Percentiles rank a stretch among this genome's conserved stretches.
phyloP scores from a whole-genome alignment of 2,329 filamentous ascomycete species.

The Emmonsiellopsis sp. region DNA sequence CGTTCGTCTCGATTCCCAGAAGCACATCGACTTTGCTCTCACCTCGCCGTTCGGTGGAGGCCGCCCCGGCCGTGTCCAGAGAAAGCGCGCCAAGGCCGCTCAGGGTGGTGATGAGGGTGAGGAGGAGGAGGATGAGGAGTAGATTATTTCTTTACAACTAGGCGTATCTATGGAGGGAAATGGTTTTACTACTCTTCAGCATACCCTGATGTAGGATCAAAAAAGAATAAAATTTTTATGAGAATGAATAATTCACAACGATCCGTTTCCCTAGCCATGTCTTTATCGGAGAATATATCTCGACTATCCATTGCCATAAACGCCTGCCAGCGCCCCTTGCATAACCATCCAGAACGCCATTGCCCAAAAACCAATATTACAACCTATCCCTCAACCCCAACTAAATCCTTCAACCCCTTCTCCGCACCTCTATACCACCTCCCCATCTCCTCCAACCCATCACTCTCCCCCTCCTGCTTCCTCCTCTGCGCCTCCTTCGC shows the following conservation, averaged over 20 bases:
- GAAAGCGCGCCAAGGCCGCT: slow-evolving; percentile 98
- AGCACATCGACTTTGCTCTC: slow-evolving; percentile 99
- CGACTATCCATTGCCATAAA: neutral
- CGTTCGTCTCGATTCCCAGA: slow-evolving; percentile 99
- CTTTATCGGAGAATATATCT: no score
- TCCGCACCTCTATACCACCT: slow-evolving; percentile 37
- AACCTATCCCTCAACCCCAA: slow-evolving; percentile 20
- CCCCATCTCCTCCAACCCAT: slow-evolving; percentile 37
- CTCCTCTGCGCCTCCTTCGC: slow-evolving; percentile 37
- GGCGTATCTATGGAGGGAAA: neutral
- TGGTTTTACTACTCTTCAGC: slow-evolving; percentile 29
- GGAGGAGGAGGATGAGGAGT: slow-evolving; percentile 81
- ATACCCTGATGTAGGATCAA: slow-evolving; percentile 32
- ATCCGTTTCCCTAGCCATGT: neutral
- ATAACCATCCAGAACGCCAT: neutral
- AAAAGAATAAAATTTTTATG: slow-evolving; percentile 8
- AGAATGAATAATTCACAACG: neutral
- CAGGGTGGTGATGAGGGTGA: slow-evolving; percentile 51
- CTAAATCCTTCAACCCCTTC: slow-evolving; percentile 30
- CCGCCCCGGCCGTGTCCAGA: slow-evolving; percentile 91
- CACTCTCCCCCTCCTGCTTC: slow-evolving; percentile 36
- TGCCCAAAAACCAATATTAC: neutral
- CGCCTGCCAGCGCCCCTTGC: neutral
- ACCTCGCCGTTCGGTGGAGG: slow-evolving; percentile 97
- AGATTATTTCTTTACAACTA: slow-evolving; percentile 19